Conservation (phyloP, 352 stramenopile species). For the Phytophthora pistaciae region DNA sequence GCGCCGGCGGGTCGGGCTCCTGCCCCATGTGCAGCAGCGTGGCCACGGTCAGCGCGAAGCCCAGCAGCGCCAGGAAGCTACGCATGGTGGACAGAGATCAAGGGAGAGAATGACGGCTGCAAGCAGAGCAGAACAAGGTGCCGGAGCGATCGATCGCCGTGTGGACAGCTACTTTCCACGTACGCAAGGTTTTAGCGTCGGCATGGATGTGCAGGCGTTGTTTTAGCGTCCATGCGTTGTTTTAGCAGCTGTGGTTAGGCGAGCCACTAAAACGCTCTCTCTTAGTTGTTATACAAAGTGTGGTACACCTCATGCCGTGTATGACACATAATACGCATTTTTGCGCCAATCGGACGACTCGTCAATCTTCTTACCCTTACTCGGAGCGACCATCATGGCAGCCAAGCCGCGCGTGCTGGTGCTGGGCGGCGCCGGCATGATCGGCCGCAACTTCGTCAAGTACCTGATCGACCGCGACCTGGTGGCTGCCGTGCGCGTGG, state of each 20-base stretch:
- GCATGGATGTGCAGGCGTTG: conserved; percentile 9
- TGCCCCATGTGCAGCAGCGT: conserved; percentile 64
- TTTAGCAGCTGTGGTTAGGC: background rate
- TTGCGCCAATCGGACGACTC: conserved; percentile 1
- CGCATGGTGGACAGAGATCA: conserved; percentile 38
- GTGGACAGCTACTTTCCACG: background rate
- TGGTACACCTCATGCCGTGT: background rate
- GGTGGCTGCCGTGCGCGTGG: conserved; percentile 73
- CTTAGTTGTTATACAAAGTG: background rate
- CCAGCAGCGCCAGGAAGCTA: conserved; percentile 63
- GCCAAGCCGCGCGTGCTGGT: conserved; percentile 83
- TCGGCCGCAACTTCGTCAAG: conserved; percentile 90
- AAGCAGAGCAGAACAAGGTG: conserved; percentile 2
- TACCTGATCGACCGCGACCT: conserved; percentile 80
- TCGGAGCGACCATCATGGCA: conserved; percentile 12
- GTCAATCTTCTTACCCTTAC: background rate
- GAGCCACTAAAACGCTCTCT: background rate
- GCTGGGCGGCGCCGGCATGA: conserved; percentile 86
- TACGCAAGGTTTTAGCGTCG: background rate
- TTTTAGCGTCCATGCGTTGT: background rate
- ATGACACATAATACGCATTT: background rate
- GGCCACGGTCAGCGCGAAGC: conserved; percentile 46
- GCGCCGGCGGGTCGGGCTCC: conserved; percentile 55
- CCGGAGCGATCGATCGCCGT: conserved; percentile 7
- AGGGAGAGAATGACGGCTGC: background rate